Evolutionary conservation across 768 basidiomycete genomes (phyloP).

Genomic region (Mycena vulgaris): DNA sequence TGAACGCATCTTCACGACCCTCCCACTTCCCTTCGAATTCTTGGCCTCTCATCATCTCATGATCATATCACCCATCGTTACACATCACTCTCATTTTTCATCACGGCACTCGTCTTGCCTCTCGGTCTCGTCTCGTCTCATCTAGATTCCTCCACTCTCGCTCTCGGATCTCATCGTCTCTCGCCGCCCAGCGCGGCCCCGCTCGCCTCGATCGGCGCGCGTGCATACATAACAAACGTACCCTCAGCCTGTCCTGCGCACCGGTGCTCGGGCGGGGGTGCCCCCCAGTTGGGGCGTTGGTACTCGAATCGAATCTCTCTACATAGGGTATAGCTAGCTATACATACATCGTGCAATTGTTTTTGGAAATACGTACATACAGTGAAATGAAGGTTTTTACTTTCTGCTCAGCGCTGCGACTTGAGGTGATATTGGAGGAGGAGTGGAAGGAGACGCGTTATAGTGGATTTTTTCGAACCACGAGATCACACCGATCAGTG

Average conservation of each 20-base stretch:
- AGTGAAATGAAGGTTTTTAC: too few species aligned
- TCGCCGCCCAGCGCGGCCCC: slow-evolving; percentile 35
- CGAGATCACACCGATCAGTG: too few species aligned
- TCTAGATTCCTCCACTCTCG: too few species aligned
- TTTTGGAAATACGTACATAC: too few species aligned
- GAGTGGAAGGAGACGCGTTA: too few species aligned
- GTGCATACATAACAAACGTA: background rate
- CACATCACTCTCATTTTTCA: slow-evolving; percentile 24
- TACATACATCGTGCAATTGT: slow-evolving; percentile 9
- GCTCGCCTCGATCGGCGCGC: slow-evolving; percentile 28
- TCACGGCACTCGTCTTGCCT: slow-evolving; percentile 37
- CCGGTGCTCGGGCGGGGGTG: slow-evolving; percentile 27
- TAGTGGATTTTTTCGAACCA: too few species aligned
- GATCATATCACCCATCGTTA: slow-evolving; percentile 3
- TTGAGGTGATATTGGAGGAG: too few species aligned
- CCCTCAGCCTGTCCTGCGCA: slow-evolving; percentile 22
- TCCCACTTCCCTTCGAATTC: background rate
- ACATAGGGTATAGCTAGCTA: slow-evolving; percentile 34
- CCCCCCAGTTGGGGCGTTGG: slow-evolving; percentile 30
- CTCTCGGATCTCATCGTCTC: slow-evolving; percentile 12
- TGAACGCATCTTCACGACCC: background rate
- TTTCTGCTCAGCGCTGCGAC: too few species aligned
- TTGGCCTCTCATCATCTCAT: slow-evolving; percentile 6
- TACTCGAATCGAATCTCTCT: background rate
- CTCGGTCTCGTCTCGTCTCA: background rate